These are phyloP conservation scores for Hyaloscypha variabilis DNA, from an alignment of 495 filamentous ascomycete species.

Conservation along the genomic window DNA sequence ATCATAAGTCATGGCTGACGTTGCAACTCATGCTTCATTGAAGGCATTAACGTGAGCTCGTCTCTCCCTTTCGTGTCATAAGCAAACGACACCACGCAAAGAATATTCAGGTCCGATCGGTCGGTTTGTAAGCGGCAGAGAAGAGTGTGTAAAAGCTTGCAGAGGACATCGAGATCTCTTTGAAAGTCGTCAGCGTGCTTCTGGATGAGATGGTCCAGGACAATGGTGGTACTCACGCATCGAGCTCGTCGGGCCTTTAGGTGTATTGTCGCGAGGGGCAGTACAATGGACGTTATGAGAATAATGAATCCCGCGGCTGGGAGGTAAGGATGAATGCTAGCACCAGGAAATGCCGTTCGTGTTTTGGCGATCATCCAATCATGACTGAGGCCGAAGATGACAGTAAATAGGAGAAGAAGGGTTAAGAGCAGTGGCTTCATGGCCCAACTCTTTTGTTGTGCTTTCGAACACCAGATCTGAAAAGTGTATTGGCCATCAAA, in stretches of 20 bases:
- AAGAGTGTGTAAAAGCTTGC: conserved; percentile 11
- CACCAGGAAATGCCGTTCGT: background rate
- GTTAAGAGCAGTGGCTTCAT: conserved; percentile 3
- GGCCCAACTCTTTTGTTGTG: background rate
- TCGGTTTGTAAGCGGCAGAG: conserved; percentile 6
- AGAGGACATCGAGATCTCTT: conserved; percentile 16
- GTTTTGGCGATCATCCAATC: conserved; percentile 16
- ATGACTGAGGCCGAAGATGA: conserved; percentile 16
- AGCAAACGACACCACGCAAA: conserved; percentile 6
- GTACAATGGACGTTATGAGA: conserved; percentile 18
- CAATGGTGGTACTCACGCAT: conserved; percentile 8
- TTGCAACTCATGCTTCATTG: background rate
- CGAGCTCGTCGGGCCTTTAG: conserved; percentile 1
- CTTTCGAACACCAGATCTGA: conserved; percentile 12
- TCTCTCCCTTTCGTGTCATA: conserved; percentile 3
- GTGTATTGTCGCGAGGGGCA: conserved; percentile 14
- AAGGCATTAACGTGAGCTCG: background rate
- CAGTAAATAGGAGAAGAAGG: conserved; percentile 12
- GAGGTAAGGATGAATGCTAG: conserved; percentile 10
- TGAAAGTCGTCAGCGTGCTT: conserved; percentile 1
- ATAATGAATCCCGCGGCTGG: conserved; percentile 18
- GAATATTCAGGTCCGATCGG: conserved; percentile 1
- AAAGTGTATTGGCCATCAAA: background rate
- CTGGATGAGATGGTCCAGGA: background rate
- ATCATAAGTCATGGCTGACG: conserved; percentile 1